Evolutionary conservation across 2,329 filamentous ascomycete genomes (phyloP), one percentile per base, ranked within the genome.

Genomic region (Nemania bipapillata): DNA sequence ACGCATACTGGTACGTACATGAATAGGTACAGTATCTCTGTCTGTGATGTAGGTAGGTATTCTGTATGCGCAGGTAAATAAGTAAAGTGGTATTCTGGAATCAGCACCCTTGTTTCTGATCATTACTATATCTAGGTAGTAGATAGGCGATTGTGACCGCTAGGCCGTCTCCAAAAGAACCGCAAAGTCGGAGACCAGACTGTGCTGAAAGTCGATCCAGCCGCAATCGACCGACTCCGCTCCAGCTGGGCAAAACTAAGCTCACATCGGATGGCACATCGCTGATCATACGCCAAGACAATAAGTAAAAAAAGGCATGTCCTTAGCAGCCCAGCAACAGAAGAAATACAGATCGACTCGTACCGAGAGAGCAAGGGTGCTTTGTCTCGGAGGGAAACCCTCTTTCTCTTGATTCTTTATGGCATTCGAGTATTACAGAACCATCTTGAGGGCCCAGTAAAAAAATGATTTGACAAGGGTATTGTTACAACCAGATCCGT

Each of bases 221-320:
- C 71, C 71, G 71, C 69, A 73, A 66, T 69, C 67, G 62, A 65
- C 63, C 65, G 63, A 71, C 66, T 70, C 69, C 64, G 67, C 69
- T 73, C 68, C 65, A 72, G 70, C 70, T 72, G 70, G 64, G 64
- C 55, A 54, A 61, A 73, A 67, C 71, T 73, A 73, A 72, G 63
- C 71, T 70, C 47, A 65, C 65, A 73, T 74, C 70, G 67, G 74
- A 73, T 72, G 70, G 63, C 67, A 68, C 68, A 71, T 72, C 65
- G 68, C 68, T 66, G 66, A 74, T 69, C 66, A 69, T 64, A 67
- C 61, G 75, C 74, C 73, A 76, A 76, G 74, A 70, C 72, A 76
- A 76, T 76, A 76, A 68, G 65, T 64, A 58, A 56, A 58, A 64
- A 64, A 69, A n/a, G n/a, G 57, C 70, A 71, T 69, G 64, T 73